These are phyloP conservation scores for Colletotrichum eleusines DNA, from an alignment of 2,329 filamentous ascomycete genomes.

Conservation along the genomic window DNA sequence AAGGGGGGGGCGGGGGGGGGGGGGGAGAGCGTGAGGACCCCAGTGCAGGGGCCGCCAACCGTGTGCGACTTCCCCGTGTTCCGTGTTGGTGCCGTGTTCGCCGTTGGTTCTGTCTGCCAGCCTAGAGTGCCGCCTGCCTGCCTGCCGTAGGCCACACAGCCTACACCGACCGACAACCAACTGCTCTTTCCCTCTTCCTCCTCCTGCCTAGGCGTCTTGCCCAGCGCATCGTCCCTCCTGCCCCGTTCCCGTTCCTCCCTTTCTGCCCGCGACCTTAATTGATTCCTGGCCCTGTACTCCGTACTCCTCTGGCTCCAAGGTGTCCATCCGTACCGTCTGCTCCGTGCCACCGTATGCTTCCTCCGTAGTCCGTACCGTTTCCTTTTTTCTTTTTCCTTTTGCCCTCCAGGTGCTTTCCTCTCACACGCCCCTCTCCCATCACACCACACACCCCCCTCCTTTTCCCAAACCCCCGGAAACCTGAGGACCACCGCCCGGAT, in stretches of 20 bases:
- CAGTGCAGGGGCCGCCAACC: slow-evolving; percentile 27
- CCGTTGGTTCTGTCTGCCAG: slow-evolving; percentile 4
- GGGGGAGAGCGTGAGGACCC: background rate
- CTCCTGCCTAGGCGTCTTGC: background rate
- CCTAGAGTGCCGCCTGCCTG: background rate
- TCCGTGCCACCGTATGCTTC: no score
- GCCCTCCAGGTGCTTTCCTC: background rate
- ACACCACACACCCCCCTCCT: background rate
- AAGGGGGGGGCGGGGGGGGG: background rate
- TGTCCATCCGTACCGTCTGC: no score
- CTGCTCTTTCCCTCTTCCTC: background rate
- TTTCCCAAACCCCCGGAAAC: slow-evolving; percentile 22
- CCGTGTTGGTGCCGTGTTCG: slow-evolving; percentile 5
- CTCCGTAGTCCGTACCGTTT: background rate
- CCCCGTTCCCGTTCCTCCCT: no score
- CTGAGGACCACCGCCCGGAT: slow-evolving; percentile 35
- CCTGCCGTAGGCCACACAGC: background rate
- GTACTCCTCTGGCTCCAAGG: background rate
- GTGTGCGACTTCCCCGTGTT: slow-evolving; percentile 16
- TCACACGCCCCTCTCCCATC: background rate
- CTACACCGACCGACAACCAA: background rate
- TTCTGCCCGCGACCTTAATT: background rate
- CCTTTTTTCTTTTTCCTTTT: background rate
- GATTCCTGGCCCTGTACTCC: background rate
- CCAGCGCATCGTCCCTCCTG: no score